These are phyloP conservation scores for Solanum medicagineum DNA, from an alignment of 257 asterid genomes.

Conservation along the genomic window DNA sequence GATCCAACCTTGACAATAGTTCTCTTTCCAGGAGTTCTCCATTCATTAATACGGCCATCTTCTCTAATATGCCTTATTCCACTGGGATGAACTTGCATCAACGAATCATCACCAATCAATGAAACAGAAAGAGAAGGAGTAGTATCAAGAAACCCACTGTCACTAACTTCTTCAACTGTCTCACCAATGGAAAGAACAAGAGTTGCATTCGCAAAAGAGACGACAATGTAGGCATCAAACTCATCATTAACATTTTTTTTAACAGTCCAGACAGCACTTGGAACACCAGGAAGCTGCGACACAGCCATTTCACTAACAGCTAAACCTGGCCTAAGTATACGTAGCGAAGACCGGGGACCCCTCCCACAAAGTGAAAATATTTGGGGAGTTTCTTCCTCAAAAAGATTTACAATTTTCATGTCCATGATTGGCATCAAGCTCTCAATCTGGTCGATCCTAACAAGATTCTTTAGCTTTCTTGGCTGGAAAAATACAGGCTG, in stretches of 20 bases:
- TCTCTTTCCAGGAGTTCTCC: slow-evolving; percentile 99
- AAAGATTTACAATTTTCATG: slow-evolving; percentile 76
- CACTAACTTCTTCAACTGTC: slow-evolving; percentile 97
- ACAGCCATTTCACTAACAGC: slow-evolving; percentile 99
- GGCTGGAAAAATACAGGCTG: slow-evolving; percentile 98
- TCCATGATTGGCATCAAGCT: slow-evolving; percentile 96
- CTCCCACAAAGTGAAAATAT: slow-evolving; percentile 91
- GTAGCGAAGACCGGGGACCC: slow-evolving; percentile 85
- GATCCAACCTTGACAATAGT: slow-evolving; percentile 96
- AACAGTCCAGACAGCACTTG: slow-evolving; percentile 99
- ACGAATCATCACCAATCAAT: slow-evolving; percentile 94
- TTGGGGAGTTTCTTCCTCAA: slow-evolving; percentile 97
- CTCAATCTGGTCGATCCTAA: slow-evolving; percentile 87
- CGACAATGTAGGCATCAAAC: slow-evolving; percentile 96
- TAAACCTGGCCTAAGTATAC: slow-evolving; percentile 88
- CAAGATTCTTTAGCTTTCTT: slow-evolving; percentile 85
- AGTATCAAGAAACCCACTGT: slow-evolving; percentile 96
- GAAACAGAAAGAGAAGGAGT: slow-evolving; percentile 96
- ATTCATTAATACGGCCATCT: slow-evolving; percentile 97
- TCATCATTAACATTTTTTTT: slow-evolving; percentile 88
- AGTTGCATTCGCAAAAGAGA: slow-evolving; percentile 96
- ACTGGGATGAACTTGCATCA: slow-evolving; percentile 98
- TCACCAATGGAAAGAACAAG: slow-evolving; percentile 99
- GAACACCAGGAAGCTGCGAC: slow-evolving; percentile 94
- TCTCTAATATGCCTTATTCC: slow-evolving; percentile 98